Conservation (phyloP, 2,329 filamentous ascomycete species). For the Aspergillus sp. region DNA sequence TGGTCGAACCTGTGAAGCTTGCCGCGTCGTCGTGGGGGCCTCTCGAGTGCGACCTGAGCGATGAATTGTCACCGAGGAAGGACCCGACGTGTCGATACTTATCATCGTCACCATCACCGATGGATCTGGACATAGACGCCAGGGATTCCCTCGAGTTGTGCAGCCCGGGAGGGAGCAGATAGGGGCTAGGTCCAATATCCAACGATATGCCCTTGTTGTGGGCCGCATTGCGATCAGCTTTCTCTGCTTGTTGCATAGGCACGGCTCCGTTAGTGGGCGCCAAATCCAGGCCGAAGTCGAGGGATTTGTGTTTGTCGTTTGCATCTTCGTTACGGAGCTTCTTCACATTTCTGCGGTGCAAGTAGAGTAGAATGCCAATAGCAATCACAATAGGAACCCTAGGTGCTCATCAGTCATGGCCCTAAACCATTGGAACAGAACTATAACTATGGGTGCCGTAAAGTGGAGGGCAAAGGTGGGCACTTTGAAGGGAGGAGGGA, state of each 20-base stretch:
- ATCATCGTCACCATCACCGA: constrained; percentile 71
- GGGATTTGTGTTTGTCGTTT: constrained; percentile 81
- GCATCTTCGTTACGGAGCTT: constrained; percentile 75
- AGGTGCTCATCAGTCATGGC: constrained; percentile 27
- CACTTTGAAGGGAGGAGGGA: background rate
- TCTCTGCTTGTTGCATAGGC: constrained; percentile 59
- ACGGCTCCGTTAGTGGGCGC: constrained; percentile 40
- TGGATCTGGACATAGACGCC: constrained; percentile 76
- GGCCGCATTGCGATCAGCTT: constrained; percentile 38
- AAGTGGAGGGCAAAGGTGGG: background rate
- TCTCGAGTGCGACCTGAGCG: constrained; percentile 40
- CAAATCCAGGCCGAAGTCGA: constrained; percentile 84
- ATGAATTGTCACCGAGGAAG: constrained; percentile 53
- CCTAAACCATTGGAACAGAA: background rate
- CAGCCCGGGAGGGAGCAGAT: constrained; percentile 83
- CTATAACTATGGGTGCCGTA: background rate
- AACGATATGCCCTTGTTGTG: constrained; percentile 58
- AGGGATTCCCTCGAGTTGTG: constrained; percentile 83
- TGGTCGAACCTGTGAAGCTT: constrained; percentile 55
- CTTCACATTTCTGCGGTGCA: constrained; percentile 76
- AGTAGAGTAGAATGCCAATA: constrained; percentile 67
- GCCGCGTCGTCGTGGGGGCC: constrained; percentile 52
- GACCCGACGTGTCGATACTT: constrained; percentile 70
- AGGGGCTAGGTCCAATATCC: constrained; percentile 71
- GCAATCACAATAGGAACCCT: constrained; percentile 77